These are phyloP conservation scores for Acanthamoeba culbertsoni DNA, from an alignment of 208 protist genomes.

Conservation along the genomic window DNA sequence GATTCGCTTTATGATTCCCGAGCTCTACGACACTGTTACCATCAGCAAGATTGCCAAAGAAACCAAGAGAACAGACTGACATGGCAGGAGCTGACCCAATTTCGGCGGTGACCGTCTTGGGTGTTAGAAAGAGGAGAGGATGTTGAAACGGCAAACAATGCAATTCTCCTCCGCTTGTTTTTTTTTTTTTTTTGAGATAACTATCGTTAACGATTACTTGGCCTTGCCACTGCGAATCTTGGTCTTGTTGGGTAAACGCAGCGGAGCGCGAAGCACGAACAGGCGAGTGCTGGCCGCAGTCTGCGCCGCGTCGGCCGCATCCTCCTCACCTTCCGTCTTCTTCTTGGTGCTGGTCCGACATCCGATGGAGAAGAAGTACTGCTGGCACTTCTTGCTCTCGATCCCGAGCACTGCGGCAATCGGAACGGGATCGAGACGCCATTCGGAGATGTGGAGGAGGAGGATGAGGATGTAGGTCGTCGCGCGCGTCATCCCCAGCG, in stretches of 20 bases:
- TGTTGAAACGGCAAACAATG: too few species aligned
- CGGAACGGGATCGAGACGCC: neutral
- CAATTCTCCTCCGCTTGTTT: too few species aligned
- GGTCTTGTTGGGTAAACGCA: neutral
- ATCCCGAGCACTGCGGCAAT: neutral
- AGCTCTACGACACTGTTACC: slow-evolving; percentile 11
- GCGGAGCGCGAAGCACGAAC: neutral
- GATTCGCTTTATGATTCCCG: neutral
- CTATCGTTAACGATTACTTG: too few species aligned
- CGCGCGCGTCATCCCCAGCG: neutral
- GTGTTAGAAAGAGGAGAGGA: neutral
- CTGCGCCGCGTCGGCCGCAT: neutral
- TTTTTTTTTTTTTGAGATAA: too few species aligned
- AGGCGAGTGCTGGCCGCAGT: neutral
- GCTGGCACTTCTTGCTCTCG: neutral
- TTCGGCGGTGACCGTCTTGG: too few species aligned
- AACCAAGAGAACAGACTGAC: neutral
- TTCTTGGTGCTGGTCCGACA: neutral
- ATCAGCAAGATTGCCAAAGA: neutral
- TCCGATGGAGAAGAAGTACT: neutral
- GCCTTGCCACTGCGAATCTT: neutral
- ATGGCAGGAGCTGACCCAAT: too few species aligned
- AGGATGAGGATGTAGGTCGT: slow-evolving; percentile 11
- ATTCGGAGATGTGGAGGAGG: neutral
- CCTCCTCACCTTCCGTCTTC: neutral